phyloP scores from a whole-genome alignment of 2,329 filamentous ascomycete genomes.

The Geosmithia morbida region DNA sequence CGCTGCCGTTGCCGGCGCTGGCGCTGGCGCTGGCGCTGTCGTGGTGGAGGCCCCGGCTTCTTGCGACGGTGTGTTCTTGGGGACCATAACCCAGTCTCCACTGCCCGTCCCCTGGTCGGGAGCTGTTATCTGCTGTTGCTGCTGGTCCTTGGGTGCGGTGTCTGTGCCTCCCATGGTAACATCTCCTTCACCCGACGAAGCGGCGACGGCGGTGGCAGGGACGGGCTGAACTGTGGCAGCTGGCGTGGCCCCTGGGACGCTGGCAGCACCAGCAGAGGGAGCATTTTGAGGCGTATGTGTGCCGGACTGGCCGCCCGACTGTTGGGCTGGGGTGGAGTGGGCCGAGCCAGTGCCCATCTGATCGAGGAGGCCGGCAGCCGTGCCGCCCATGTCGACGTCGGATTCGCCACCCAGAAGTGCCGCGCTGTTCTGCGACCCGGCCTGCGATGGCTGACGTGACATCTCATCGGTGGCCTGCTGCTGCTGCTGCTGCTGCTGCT shows the following conservation, averaged over 20 bases:
- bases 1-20: neutral
- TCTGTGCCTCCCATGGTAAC: conserved; percentile 40
- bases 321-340: conserved; percentile 42
- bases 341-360: conserved; percentile 52
- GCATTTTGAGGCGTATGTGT: conserved; percentile 38
- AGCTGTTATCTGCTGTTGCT: conserved; percentile 24
- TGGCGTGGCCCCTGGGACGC: conserved; percentile 4
- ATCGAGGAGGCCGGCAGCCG: conserved; percentile 50
- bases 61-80: conserved; percentile 31
- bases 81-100: conserved; percentile 65
- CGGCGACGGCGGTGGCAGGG: neutral
- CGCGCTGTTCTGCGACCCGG: conserved; percentile 40
- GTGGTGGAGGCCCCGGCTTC: conserved; percentile 15
- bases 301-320: conserved; percentile 40
- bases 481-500: conserved; percentile 5
- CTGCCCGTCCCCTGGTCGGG: conserved; percentile 34
- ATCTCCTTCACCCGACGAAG: conserved; percentile 12
- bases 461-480: conserved; percentile 13
- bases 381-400: conserved; percentile 51
- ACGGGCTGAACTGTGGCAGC: conserved; percentile 6
- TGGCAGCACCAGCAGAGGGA: conserved; percentile 28
- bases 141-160: conserved; percentile 15
- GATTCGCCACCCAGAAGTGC: conserved; percentile 38
- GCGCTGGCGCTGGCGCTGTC: neutral
- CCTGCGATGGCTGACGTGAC: conserved; percentile 39